Evolutionary conservation across 202 grass and related monocot genomes (phyloP).

Genomic region (Zoysia matrella): DNA sequence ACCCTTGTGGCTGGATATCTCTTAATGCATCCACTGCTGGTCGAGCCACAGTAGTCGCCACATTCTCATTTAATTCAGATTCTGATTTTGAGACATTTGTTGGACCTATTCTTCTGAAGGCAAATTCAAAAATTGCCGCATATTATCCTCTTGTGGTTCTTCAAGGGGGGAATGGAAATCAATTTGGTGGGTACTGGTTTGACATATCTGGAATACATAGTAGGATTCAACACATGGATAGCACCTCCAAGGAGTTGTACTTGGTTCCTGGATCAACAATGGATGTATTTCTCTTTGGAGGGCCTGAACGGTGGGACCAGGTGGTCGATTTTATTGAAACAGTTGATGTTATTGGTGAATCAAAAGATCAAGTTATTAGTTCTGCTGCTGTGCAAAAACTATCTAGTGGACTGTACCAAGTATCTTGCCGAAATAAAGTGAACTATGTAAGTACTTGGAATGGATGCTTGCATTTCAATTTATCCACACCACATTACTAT

Average conservation of each 20-base stretch:
- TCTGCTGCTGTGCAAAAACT: slow-evolving; percentile 64
- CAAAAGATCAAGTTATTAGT: slow-evolving; percentile 40
- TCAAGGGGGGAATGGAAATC: slow-evolving; percentile 85
- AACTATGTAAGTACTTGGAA: slow-evolving; percentile 76
- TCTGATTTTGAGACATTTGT: slow-evolving; percentile 49
- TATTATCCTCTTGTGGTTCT: slow-evolving; percentile 80
- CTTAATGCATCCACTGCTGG: slow-evolving; percentile 73
- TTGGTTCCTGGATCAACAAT: slow-evolving; percentile 92
- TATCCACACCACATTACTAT: slow-evolving; percentile 25
- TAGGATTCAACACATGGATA: slow-evolving; percentile 52
- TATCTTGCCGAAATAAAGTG: slow-evolving; percentile 78
- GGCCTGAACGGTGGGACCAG: slow-evolving; percentile 81
- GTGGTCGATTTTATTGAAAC: slow-evolving; percentile 80
- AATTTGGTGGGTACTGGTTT: slow-evolving; percentile 92
- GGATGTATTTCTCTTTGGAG: slow-evolving; percentile 85
- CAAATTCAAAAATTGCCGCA: slow-evolving; percentile 70
- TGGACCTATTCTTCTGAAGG: slow-evolving; percentile 70
- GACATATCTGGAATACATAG: slow-evolving; percentile 59
- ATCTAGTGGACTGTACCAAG: slow-evolving; percentile 61
- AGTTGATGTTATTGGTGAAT: slow-evolving; percentile 63
- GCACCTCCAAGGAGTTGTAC: slow-evolving; percentile 70
- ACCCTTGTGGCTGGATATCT: slow-evolving; percentile 77
- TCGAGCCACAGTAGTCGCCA: slow-evolving; percentile 69
- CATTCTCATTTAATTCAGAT: slow-evolving; percentile 59
- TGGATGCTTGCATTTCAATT: slow-evolving; percentile 36